Base-by-base conservation (phyloP, 192 early-diverging fungal species). In the Coemansia sp. region DNA sequence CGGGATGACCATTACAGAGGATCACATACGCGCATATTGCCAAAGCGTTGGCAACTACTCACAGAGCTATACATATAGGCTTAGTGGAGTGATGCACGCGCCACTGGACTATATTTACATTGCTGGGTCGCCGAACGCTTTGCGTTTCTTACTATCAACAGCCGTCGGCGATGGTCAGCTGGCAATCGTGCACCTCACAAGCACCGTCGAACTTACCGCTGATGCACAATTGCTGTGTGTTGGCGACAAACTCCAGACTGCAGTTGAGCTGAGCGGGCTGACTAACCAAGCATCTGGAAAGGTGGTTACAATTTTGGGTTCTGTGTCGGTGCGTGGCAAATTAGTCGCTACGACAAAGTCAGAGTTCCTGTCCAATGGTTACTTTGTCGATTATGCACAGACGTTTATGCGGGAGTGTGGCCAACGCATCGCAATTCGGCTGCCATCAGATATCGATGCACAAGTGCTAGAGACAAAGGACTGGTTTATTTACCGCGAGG, bases 281-380 rank as follows among this genome's bases (percentile, higher is more conserved):
- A n/a, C n/a, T n/a, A 95, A 95, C 79, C 88, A 76, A 19, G 86
- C 91, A 11, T 73, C 87, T 57, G 96, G 96, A 29, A 94, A 94
- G 81, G 76, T 87, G 49, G 83, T 95, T 10, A 86, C 49, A 0
- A 43, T 63, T 3, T 43, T 47, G 1, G 23, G 11, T 29, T 0
- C 47, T 14, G 12, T 4, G 3, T 32, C 23, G 0, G 43, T 19
- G 8, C 2, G 25, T 11, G 48, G 27, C 10, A 5, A 49, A 19
- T 2, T 37, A 0, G 5, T 29, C 35, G 50, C 51, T 41, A 39
- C 52, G 66, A 83, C 92, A 14, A 87, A 86, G 56, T 82, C 79
- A 41, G 85, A 83, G 10, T 94, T 98, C 78, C 78, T 98, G 72
- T 89, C 88, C 71, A 88, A 92, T 65, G 90, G 90, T 15, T 65